These are phyloP conservation scores for Lasiosphaeris hirsuta DNA, from an alignment of 495 filamentous ascomycete species.

Conservation along the genomic window DNA sequence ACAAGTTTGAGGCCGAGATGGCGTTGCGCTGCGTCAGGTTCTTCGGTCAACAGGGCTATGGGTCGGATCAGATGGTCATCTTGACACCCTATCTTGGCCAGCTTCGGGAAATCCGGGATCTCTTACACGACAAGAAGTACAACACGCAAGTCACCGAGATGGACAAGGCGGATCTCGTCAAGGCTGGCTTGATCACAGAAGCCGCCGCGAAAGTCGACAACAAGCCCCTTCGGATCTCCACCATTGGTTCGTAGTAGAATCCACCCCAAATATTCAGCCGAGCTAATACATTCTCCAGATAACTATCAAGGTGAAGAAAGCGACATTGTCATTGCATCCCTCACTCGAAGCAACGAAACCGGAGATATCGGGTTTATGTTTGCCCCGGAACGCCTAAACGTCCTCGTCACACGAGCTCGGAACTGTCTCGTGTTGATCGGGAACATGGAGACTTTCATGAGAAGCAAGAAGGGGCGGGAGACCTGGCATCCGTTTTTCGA, in stretches of 20 bases:
- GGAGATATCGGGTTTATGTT: slow-evolving; percentile 75
- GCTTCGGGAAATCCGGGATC: slow-evolving; percentile 53
- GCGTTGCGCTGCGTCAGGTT: slow-evolving; percentile 66
- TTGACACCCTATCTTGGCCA: slow-evolving; percentile 76
- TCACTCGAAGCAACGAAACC: slow-evolving; percentile 63
- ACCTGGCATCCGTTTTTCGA: slow-evolving; percentile 60
- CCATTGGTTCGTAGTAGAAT: slow-evolving; percentile 49
- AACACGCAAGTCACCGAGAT: slow-evolving; percentile 64
- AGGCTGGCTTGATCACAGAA: slow-evolving; percentile 58
- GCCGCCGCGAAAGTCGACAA: slow-evolving; percentile 52
- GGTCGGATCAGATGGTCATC: slow-evolving; percentile 61
- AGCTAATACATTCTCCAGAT: slow-evolving; percentile 39
- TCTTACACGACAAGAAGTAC: slow-evolving; percentile 48
- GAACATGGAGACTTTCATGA: slow-evolving; percentile 64
- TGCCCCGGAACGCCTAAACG: slow-evolving; percentile 65
- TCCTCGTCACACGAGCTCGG: slow-evolving; percentile 68
- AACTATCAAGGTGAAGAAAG: slow-evolving; percentile 83
- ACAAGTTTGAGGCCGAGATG: slow-evolving; percentile 66
- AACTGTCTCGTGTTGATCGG: slow-evolving; percentile 69
- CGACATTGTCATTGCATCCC: slow-evolving; percentile 64
- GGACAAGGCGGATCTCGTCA: slow-evolving; percentile 64
- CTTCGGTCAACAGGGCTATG: slow-evolving; percentile 74
- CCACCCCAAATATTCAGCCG: neutral
- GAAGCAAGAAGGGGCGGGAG: slow-evolving; percentile 55
- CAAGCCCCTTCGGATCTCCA: slow-evolving; percentile 56